Base-by-base conservation (phyloP, 805 yeast genomes). In the Wickerhamiella hasegawae region DNA sequence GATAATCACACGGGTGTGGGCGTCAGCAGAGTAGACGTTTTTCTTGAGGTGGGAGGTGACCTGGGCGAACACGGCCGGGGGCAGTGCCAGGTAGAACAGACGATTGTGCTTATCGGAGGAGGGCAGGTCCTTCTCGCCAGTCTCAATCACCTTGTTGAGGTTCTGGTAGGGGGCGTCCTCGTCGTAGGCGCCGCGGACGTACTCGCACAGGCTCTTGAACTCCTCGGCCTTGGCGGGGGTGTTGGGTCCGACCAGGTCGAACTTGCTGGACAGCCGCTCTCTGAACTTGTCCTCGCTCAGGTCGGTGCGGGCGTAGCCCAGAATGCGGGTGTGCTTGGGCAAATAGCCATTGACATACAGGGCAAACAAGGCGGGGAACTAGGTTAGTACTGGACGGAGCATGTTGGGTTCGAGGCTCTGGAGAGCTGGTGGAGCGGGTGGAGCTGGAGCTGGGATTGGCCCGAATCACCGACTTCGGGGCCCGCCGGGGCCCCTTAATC, bases 241-340 rank as follows among this genome's bases (percentile, higher is more conserved):
- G 16, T 52, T 59, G 28, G 64, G 68, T 27, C 68, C 70, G n/a
- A 63, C 53, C 29, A 66, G 62, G 45, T 68, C 68, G 58, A 90
- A 69, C 57, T 67, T 67, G 21, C 71, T 71, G 42, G 65, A 64
- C 46, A 85, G 67, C 53, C 92, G 69, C 32, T 63, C 59, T 49
- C 72, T 71, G 57, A 82, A 69, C 25, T 80, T 90, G 17, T 69
- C 78, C 26, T 65, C 62, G 21, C 68, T 52, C 59, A 90, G 58
- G 34, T 78, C 65, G 16, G 95, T 76, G 49, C 98, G 71, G 20
- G 98, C 98, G 55, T 80, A 90, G 18, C 98, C 98, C 45, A 81
- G 68, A 49, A 90, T 82, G 51, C 72, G 71, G 26, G 79, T 73
- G 20, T 74, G 56, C 10, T 61, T 50, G 8, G 93, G 81, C 38